These are phyloP conservation scores for Monascus ruber DNA, from an alignment of 2,329 filamentous ascomycete genomes.

Conservation along the genomic window DNA sequence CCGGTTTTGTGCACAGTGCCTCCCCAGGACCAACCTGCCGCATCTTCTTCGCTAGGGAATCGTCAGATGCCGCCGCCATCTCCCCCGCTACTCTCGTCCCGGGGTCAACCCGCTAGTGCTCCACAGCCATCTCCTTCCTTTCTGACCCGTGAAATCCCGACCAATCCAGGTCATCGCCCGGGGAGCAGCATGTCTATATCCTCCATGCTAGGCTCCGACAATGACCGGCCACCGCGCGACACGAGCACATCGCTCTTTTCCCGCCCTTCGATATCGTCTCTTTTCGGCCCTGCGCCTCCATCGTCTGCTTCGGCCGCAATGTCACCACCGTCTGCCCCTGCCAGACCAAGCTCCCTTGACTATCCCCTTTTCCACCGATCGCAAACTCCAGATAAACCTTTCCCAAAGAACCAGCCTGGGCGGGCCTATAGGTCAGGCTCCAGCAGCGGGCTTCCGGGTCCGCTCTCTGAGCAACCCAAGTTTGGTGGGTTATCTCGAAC, in stretches of 20 bases:
- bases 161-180: conserved; percentile 42
- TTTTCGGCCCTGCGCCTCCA: conserved; percentile 21
- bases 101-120: conserved; percentile 28
- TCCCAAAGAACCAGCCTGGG: conserved; percentile 35
- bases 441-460: conserved; percentile 15
- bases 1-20: conserved; percentile 6
- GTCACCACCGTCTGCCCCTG: conserved; percentile 31
- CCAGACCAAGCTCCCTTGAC: conserved; percentile 41
- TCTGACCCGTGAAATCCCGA: conserved; percentile 44
- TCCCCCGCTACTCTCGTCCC: conserved; percentile 36
- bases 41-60: conserved; percentile 21
- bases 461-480: conserved; percentile 19
- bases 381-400: conserved; percentile 60
- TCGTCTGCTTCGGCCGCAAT: conserved; percentile 27
- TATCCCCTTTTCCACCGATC: conserved; percentile 55
- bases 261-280: conserved; percentile 28
- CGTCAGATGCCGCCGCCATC: conserved; percentile 42
- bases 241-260: conserved; percentile 37
- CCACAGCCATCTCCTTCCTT: conserved; percentile 28
- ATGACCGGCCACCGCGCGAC: conserved; percentile 37
- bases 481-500: conserved; percentile 20
- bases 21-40: conserved; percentile 20
- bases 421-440: conserved; percentile 29
- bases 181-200: conserved; percentile 63
- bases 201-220: conserved; percentile 53